A percentile compares a stretch with the other conserved stretches of the same genome.
Conservation (phyloP, 768 basidiomycete genomes). For the Stropharia rugosoannulata region DNA sequence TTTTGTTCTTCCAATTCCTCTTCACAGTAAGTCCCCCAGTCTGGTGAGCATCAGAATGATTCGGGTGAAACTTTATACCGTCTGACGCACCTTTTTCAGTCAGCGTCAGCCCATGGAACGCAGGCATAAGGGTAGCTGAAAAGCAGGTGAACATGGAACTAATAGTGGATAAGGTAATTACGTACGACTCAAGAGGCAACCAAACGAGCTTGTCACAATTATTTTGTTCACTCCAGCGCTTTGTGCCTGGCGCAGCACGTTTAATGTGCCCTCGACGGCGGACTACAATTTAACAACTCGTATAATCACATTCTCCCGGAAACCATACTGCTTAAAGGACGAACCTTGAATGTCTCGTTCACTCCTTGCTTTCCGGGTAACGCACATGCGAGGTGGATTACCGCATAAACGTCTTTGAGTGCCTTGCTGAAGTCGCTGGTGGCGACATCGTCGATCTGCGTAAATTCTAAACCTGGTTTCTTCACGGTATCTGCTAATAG, state of each 20-base stretch:
- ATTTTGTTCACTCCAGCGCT: conserved; percentile 34
- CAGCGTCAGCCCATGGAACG: conserved; percentile 15
- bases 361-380: conserved; percentile 24
- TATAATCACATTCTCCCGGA: too few species aligned
- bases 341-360: conserved; percentile 25
- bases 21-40: conserved; percentile 32
- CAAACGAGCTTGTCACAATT: conserved; percentile 34
- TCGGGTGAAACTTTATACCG: not conserved
- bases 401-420: conserved; percentile 46
- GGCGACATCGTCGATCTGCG: conserved; percentile 29
- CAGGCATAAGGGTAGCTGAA: conserved; percentile 15
- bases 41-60: conserved; percentile 7
- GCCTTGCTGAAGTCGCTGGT: conserved; percentile 44
- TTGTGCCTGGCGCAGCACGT: conserved; percentile 38
- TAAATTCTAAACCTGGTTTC: conserved; percentile 28
- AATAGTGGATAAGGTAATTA: not conserved
- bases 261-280: conserved; percentile 38
- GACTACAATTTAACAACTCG: conserved; percentile 21
- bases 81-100: conserved; percentile 9
- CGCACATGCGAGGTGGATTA: conserved; percentile 45
- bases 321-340: not conserved
- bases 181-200: conserved; percentile 28
- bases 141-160: not conserved
- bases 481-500: conserved; percentile 18
- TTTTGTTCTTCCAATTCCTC: conserved; percentile 30